Conservation (phyloP, 805 yeast species). For the Candida golubevii region DNA sequence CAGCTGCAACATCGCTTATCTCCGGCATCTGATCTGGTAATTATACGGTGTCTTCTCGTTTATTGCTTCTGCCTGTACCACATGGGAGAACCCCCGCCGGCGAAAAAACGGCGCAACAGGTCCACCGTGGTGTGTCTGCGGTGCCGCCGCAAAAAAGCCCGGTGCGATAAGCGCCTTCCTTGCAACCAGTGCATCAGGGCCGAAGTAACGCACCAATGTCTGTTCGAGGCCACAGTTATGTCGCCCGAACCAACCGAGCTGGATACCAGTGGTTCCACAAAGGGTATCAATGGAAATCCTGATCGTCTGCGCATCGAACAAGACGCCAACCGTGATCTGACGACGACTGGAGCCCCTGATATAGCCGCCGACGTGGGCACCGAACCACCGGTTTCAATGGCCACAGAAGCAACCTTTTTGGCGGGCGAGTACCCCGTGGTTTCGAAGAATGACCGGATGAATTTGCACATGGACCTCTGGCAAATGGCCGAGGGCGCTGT, state of each 20-base stretch:
- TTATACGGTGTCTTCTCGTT: too few species aligned
- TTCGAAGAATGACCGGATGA: constrained; percentile 11
- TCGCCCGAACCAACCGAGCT: background rate
- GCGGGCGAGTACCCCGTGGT: constrained; percentile 15
- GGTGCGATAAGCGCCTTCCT: constrained; percentile 13
- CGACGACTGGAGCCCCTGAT: too few species aligned
- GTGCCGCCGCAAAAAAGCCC: constrained; percentile 15
- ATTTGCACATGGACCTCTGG: constrained; percentile 14
- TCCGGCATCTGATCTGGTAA: too few species aligned
- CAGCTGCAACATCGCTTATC: too few species aligned
- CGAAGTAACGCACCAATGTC: constrained; percentile 11
- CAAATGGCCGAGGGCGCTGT: background rate
- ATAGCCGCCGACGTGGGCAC: too few species aligned
- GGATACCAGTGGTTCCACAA: too few species aligned
- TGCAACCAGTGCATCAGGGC: constrained; percentile 13
- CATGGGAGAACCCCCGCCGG: background rate
- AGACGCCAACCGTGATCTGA: too few species aligned
- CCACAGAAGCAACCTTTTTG: background rate
- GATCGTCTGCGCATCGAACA: too few species aligned
- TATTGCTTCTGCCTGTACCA: too few species aligned
- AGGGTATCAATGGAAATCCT: too few species aligned
- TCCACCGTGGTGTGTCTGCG: constrained; percentile 16
- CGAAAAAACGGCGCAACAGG: constrained; percentile 11
- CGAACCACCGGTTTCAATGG: too few species aligned
- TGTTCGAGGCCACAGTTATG: constrained; percentile 5